Evolutionary conservation across 164 flowering plant genomes (phyloP).

Genomic region (Euptelea pleiosperma): DNA sequence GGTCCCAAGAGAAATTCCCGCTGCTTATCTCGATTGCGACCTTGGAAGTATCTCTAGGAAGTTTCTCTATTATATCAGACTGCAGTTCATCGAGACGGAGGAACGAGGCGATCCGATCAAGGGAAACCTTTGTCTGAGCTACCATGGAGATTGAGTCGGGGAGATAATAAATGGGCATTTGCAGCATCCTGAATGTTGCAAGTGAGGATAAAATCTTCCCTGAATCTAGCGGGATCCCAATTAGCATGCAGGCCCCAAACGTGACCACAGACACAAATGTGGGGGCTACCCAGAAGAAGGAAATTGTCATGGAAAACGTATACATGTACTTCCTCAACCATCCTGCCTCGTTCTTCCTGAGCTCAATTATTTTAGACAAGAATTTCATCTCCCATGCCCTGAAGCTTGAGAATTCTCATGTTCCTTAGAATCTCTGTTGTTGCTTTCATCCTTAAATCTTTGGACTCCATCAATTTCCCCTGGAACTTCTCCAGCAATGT

Average conservation of each 20-base stretch:
- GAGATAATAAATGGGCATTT: conserved; percentile 34
- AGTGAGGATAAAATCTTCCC: conserved; percentile 42
- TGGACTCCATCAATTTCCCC: too few relatives aligned
- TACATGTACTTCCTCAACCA: conserved; percentile 35
- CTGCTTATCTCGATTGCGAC: conserved; percentile 33
- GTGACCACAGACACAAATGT: too few relatives aligned
- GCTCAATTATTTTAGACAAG: conserved; percentile 27
- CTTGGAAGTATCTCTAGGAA: conserved; percentile 24
- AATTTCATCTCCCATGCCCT: conserved; percentile 52
- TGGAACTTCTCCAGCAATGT: conserved; percentile 32
- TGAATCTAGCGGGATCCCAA: conserved; percentile 35
- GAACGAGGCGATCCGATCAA: conserved; percentile 38
- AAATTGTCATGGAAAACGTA: conserved; percentile 22
- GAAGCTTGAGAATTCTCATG: conserved; percentile 51
- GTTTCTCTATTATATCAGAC: conserved; percentile 22
- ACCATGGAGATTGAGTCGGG: conserved; percentile 39
- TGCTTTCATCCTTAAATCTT: too few relatives aligned
- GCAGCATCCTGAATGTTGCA: too few relatives aligned
- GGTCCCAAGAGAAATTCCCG: conserved; percentile 44
- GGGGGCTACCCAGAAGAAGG: conserved; percentile 36
- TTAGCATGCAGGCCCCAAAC: too few relatives aligned
- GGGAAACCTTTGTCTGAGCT: conserved; percentile 43
- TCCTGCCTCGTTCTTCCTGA: conserved; percentile 27
- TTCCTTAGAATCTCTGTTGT: too few relatives aligned
- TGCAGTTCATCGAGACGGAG: conserved; percentile 34